Evolutionary conservation across 495 filamentous ascomycete genomes (phyloP).

Genomic region (Annulohypoxylon moriforme): DNA sequence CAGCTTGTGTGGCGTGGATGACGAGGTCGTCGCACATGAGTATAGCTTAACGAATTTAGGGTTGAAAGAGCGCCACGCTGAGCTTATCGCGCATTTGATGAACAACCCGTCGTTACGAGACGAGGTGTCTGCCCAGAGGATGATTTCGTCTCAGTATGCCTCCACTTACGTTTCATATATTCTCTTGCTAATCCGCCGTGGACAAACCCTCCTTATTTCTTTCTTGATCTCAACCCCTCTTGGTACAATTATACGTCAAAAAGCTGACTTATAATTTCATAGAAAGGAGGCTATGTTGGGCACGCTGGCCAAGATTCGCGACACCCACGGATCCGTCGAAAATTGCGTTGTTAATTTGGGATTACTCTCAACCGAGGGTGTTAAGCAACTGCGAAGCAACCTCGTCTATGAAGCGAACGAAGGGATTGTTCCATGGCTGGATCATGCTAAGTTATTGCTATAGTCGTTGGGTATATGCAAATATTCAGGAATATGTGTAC

Average conservation of each 20-base stretch:
- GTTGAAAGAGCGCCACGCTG: conserved; percentile 54
- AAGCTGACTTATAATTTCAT: conserved; percentile 30
- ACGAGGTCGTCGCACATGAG: conserved; percentile 69
- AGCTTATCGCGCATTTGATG: conserved; percentile 59
- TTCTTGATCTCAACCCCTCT: neutral
- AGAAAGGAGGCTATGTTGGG: conserved; percentile 67
- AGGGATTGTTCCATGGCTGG: conserved; percentile 48
- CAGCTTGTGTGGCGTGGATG: conserved; percentile 64
- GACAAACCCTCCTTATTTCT: neutral
- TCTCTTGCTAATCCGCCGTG: neutral
- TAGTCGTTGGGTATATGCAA: conserved; percentile 42
- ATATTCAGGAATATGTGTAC: conserved; percentile 38
- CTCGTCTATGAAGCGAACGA: conserved; percentile 55
- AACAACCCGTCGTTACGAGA: conserved; percentile 55
- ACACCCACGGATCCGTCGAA: conserved; percentile 67
- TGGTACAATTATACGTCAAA: neutral
- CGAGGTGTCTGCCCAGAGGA: conserved; percentile 59
- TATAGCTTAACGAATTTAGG: conserved; percentile 71
- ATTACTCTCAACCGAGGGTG: conserved; percentile 61
- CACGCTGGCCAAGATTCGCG: conserved; percentile 61
- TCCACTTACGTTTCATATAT: conserved; percentile 21
- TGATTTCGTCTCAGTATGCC: conserved; percentile 63
- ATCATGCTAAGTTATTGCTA: conserved; percentile 40
- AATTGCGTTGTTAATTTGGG: conserved; percentile 64
- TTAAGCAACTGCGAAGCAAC: conserved; percentile 61